Evolutionary conservation across 306 rosid species (phyloP), one percentile per base, ranked within the genome.

Genomic region (Myrica gale): DNA sequence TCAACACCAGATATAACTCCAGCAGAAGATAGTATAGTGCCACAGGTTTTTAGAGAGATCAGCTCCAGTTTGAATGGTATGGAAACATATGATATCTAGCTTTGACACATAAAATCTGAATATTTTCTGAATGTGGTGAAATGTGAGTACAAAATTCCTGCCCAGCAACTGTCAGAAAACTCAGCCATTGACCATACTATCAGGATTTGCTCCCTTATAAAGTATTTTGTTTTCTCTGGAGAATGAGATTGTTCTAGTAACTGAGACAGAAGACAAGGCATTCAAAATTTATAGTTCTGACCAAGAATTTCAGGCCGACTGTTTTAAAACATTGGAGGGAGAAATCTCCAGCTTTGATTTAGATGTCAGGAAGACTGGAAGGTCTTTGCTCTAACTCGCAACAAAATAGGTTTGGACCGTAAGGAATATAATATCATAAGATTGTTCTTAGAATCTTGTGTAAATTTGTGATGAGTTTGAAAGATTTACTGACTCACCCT

Each of bases 61-160:
- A 96, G 97, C 88, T 86, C 94, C 66, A 88, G 90, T 80, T 84
- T 96, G 81, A 89, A 73, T 74, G 99, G 99, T 96, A 87, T 26
- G 76, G 41, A 3, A 42, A 65, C 50, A 65, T 16, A 9, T 65
- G 70, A 65, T 65, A 17, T 41, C 15, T 42, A 65, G 50, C 26
- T 32, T 17, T 41, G 50, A 65, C 26, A 41, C 20, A 42, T 42
- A 65, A 65, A 65, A 65, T 39, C 63, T 77, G 48, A 43, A 57
- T 4, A 1, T 68, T 21, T 23, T 44, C 45, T 3, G 68, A 19
- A 39, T 52, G 56, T 20, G 44, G 55, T 7, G 32, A 26, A 26
- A 26, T 26, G 32, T 26, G 32, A 26, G 32, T 26, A 26, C 32
- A 26, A 26, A 26, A 48, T 48, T 48, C 13, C 16, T 48, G 52